These are phyloP conservation scores for Cutaneotrichosporon cyanovorans DNA, from an alignment of 1,284 basidiomycete genomes.

Conservation along the genomic window DNA sequence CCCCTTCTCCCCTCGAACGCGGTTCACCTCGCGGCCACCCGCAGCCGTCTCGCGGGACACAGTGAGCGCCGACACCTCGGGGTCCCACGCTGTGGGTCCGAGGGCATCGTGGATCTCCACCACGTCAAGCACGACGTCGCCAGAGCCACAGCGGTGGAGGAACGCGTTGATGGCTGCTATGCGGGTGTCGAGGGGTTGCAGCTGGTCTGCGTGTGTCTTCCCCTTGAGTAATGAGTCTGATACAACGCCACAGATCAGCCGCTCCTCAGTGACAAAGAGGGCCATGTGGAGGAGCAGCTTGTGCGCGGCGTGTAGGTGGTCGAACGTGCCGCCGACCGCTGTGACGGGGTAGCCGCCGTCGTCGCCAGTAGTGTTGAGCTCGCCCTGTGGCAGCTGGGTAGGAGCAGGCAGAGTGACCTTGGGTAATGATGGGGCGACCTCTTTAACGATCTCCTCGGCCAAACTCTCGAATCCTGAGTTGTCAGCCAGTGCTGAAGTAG, in stretches of 20 bases:
- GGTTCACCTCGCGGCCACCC: constrained; percentile 55
- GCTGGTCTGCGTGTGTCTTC: constrained; percentile 63
- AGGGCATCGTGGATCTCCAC: constrained; percentile 72
- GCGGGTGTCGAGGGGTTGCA: constrained; percentile 61
- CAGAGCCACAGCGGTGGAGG: constrained; percentile 41
- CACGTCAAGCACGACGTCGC: constrained; percentile 45
- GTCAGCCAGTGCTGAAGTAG: not conserved
- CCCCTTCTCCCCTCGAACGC: constrained; percentile 20
- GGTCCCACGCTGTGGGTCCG: constrained; percentile 78
- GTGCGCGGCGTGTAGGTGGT: constrained; percentile 95
- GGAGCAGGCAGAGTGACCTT: not conserved
- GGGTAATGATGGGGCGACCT: not conserved
- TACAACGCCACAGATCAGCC: constrained; percentile 80
- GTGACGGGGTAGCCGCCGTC: constrained; percentile 25
- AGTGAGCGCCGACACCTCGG: constrained; percentile 74
- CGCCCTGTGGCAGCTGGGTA: not conserved
- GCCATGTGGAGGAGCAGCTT: constrained; percentile 93
- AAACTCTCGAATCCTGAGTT: constrained; percentile 2
- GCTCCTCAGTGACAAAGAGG: constrained; percentile 66
- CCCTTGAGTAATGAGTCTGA: constrained; percentile 65
- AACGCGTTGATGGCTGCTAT: constrained; percentile 57
- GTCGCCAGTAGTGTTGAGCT: constrained; percentile 5
- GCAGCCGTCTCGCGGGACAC: constrained; percentile 75
- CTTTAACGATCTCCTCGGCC: constrained; percentile 2
- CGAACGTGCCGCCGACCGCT: constrained; percentile 75